phyloP scores from a whole-genome alignment of 805 yeast species.

The Candida chauliodis region DNA sequence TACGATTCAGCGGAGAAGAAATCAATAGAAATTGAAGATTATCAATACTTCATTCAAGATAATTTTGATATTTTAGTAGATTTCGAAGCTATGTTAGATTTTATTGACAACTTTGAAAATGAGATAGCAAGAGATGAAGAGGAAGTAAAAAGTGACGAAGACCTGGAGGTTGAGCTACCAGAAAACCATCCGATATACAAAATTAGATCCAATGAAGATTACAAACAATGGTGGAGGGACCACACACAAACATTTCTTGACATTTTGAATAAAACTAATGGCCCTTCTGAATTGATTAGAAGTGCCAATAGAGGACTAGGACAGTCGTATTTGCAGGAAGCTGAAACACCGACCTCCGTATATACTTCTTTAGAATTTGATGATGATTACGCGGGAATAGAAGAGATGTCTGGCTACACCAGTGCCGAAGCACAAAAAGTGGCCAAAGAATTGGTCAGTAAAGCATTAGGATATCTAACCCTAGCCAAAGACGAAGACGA shows the following conservation, averaged over 20 bases:
- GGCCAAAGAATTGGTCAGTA: conserved; percentile 44
- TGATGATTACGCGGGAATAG: conserved; percentile 32
- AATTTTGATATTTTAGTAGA: conserved; percentile 52
- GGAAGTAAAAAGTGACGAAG: conserved; percentile 20
- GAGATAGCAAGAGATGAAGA: conserved; percentile 9
- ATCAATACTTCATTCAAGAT: conserved; percentile 35
- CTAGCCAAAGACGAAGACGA: conserved; percentile 66
- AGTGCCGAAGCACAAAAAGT: conserved; percentile 43
- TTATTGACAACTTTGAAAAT: conserved; percentile 51
- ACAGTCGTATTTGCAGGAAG: conserved; percentile 58
- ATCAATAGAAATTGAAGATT: conserved; percentile 21
- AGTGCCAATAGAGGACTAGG: conserved; percentile 53
- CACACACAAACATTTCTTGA: conserved; percentile 33
- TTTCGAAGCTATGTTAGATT: conserved; percentile 65
- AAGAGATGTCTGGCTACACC: conserved; percentile 34
- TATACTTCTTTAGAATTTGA: conserved; percentile 59
- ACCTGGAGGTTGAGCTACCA: conserved; percentile 36
- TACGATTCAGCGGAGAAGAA: conserved; percentile 43
- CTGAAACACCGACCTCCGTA: conserved; percentile 56
- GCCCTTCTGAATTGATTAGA: conserved; percentile 22
- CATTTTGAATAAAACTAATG: conserved; percentile 21
- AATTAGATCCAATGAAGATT: conserved; percentile 37
- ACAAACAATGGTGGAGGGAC: conserved; percentile 56
- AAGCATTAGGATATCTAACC: conserved; percentile 56
- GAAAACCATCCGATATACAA: conserved; percentile 55